phyloP scores from a whole-genome alignment of 176 grass and related monocot species.

The Phoenix roebelenii region DNA sequence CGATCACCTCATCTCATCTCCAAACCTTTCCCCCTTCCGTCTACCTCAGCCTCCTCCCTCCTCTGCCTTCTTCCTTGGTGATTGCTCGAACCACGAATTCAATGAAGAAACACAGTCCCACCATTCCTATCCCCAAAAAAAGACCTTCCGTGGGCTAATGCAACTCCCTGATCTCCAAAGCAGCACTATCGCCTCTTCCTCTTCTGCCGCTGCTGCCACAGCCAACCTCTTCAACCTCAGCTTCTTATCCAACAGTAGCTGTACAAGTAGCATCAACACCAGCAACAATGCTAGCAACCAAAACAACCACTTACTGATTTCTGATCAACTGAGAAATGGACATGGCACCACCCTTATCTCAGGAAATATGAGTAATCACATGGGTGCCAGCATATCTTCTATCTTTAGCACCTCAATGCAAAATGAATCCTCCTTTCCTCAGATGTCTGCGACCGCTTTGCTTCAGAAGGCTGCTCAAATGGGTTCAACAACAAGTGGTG shows the following conservation, averaged over 20 bases:
- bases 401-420: not conserved
- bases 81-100: not conserved
- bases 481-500: not conserved
- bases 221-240: slow-evolving; percentile 7
- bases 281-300: too few relatives aligned
- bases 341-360: not conserved
- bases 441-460: slow-evolving; percentile 6
- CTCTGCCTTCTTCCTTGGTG: not conserved
- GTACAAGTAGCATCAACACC: not conserved
- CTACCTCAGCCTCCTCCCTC: not conserved
- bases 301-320: not conserved
- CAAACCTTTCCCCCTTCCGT: not conserved
- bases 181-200: not conserved
- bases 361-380: not conserved
- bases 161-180: not conserved
- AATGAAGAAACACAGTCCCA: too few relatives aligned
- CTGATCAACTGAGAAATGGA: not conserved
- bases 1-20: not conserved
- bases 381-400: not conserved
- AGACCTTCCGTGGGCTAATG: not conserved
- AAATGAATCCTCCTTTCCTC: not conserved
- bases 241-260: slow-evolving; percentile 4
- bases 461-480: slow-evolving; percentile 9
- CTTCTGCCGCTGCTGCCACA: not conserved
- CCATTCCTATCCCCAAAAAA: not conserved